A percentile compares a stretch with the other conserved stretches of the same genome.
These are phyloP conservation scores for Fraxinus paxiana DNA, from an alignment of 305 asterid genomes.

Conservation along the genomic window DNA sequence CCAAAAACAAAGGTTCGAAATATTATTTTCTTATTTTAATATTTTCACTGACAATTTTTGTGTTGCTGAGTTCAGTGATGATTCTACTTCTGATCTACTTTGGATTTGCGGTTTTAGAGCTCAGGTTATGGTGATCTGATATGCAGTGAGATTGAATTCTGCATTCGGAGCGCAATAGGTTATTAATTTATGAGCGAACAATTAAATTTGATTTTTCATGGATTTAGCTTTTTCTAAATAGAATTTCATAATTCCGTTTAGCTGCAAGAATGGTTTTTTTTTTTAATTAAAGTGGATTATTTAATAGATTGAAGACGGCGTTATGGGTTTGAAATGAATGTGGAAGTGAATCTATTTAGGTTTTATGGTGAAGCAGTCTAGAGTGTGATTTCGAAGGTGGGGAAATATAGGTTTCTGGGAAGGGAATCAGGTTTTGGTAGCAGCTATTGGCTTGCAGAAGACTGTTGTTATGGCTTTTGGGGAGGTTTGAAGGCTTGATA, in stretches of 20 bases:
- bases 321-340: not conserved
- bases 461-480: not conserved
- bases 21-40: not conserved
- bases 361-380: constrained; percentile 3
- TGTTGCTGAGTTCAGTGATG: not conserved
- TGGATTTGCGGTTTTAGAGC: constrained; percentile 14
- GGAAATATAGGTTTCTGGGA: not conserved
- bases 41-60: not conserved
- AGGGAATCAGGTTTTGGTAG: not conserved
- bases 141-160: not conserved
- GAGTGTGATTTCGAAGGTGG: not conserved
- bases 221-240: not conserved
- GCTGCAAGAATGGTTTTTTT: not conserved
- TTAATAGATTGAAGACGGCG: not conserved
- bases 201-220: not conserved
- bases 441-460: not conserved
- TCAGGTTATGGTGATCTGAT: constrained; percentile 30
- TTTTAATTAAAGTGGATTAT: not conserved
- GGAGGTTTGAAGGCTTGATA: not conserved
- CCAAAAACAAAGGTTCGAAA: constrained; percentile 71
- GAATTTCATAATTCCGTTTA: not conserved
- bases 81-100: constrained; percentile 10
- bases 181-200: constrained; percentile 3
- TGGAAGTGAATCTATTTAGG: not conserved
- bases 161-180: not conserved